Conservation (phyloP, 495 filamentous ascomycete genomes). For the Talaromyces liani region DNA sequence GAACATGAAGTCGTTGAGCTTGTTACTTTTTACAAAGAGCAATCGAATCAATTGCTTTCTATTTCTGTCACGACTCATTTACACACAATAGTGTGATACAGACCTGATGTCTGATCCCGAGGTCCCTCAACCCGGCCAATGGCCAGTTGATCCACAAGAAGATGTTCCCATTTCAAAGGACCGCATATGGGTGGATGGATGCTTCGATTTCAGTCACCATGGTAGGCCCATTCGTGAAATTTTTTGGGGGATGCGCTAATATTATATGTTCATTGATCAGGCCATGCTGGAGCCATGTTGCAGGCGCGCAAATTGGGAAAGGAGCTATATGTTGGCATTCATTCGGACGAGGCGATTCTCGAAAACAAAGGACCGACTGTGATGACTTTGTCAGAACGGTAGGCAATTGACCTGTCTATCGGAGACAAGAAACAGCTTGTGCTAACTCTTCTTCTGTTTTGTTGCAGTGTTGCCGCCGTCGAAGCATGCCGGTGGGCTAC, state of each 20-base stretch:
- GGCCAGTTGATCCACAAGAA: conserved; percentile 61
- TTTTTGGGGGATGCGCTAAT: conserved; percentile 7
- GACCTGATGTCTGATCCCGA: background rate
- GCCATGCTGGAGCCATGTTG: conserved; percentile 93
- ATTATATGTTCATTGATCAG: conserved; percentile 30
- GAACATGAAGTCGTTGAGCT: background rate
- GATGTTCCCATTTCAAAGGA: conserved; percentile 54
- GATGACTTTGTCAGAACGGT: conserved; percentile 89
- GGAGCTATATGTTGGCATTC: conserved; percentile 83
- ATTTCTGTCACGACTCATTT: background rate
- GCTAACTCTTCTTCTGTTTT: conserved; percentile 10
- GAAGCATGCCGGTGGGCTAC: conserved; percentile 95
- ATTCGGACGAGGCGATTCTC: conserved; percentile 89
- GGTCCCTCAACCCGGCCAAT: conserved; percentile 44
- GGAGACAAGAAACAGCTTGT: background rate
- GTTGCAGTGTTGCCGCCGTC: conserved; percentile 62
- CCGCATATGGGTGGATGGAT: conserved; percentile 95
- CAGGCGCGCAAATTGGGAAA: conserved; percentile 82
- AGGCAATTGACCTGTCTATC: conserved; percentile 10
- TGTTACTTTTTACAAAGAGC: background rate
- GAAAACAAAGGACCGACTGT: conserved; percentile 97
- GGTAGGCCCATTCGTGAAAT: conserved; percentile 39
- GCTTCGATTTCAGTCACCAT: conserved; percentile 98
- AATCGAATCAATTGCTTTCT: background rate
- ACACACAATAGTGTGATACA: background rate